These are phyloP conservation scores for Barbatosphaeria neglecta DNA, from an alignment of 495 filamentous ascomycete genomes.

Conservation along the genomic window DNA sequence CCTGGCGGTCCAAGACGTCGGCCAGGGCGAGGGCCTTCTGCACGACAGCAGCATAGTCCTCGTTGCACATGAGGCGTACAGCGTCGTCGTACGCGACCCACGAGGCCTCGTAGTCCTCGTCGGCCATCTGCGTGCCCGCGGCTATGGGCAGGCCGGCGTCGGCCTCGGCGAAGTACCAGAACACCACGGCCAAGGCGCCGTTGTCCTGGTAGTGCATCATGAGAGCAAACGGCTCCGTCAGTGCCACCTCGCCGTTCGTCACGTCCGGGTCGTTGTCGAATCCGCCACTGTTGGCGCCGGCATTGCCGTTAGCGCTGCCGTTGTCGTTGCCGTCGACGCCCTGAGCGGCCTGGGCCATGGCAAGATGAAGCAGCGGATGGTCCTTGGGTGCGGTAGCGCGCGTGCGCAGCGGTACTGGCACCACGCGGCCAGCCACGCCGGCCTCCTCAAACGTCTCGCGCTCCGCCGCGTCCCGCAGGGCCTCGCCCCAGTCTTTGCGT, in stretches of 20 bases:
- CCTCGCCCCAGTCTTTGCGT: constrained; percentile 18
- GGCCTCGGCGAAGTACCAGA: constrained; percentile 5
- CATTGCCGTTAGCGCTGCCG: too few relatives aligned
- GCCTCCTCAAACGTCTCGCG: constrained; percentile 23
- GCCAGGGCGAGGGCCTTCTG: background rate
- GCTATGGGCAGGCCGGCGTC: background rate
- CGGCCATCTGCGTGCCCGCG: background rate
- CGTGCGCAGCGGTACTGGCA: constrained; percentile 7
- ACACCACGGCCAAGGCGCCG: constrained; percentile 5
- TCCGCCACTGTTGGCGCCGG: background rate
- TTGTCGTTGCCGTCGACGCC: too few relatives aligned
- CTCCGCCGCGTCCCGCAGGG: constrained; percentile 9
- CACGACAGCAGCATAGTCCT: background rate
- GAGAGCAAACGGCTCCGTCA: constrained; percentile 7
- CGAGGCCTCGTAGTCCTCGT: constrained; percentile 2
- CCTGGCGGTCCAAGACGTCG: background rate
- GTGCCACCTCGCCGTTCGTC: background rate
- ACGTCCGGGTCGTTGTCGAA: background rate
- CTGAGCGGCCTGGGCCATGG: background rate
- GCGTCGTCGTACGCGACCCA: constrained; percentile 5
- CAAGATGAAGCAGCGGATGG: background rate
- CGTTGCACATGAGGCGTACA: background rate
- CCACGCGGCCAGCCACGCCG: constrained; percentile 10
- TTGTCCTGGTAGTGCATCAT: constrained; percentile 7
- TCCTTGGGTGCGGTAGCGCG: constrained; percentile 3